Evolutionary conservation across 176 grass and related monocot genomes (phyloP), one percentile per base, ranked within the genome.

Genomic region (Areca catechu): DNA sequence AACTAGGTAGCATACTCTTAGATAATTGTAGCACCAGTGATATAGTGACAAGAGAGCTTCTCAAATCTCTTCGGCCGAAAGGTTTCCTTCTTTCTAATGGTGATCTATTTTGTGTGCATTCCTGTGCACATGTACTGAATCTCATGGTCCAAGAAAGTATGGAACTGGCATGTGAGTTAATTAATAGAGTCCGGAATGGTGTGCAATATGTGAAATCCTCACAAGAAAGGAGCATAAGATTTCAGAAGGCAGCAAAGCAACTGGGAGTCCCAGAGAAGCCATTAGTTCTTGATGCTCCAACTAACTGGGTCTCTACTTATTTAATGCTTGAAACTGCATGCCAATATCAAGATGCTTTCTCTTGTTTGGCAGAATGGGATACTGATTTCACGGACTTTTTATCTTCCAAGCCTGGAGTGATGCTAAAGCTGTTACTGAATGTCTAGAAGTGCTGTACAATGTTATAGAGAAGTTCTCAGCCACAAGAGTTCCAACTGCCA

Each of bases 321-420:
- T 77, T 86, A 30, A 97, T 97, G 93, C 89, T 97, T 63, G 84
- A 97, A 49, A 88, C 87, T 65, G 87, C 81, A 22, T 97, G 87
- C 69, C 85, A 92, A 48, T 88, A 88, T 63, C 81, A 97, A 37
- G 83, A 88, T 61, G 87, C 83, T 21, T 78, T 97, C 67, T 49
- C 60, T 55, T 75, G 69, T 43, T 51, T 97, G 24, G 81, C 81
- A 74, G 86, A 92, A 79, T 77, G 83, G 51, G 83, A 97, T 64
- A 54, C 74, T 0, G 72, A 83, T 2, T 91, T 82, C 59, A 53
- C 76, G 61, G 69, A 69, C 71, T 82, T 85, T 69, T 63, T 92
- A 62, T 68, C 79, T 51, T 43, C 84, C 48, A 88, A 85, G 86
- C 91, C 4, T 97, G 93, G 93, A 67, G 57, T 67, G 93, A 97